Conservation (phyloP, 805 yeast species). For the Wickerhamomyces alni region DNA sequence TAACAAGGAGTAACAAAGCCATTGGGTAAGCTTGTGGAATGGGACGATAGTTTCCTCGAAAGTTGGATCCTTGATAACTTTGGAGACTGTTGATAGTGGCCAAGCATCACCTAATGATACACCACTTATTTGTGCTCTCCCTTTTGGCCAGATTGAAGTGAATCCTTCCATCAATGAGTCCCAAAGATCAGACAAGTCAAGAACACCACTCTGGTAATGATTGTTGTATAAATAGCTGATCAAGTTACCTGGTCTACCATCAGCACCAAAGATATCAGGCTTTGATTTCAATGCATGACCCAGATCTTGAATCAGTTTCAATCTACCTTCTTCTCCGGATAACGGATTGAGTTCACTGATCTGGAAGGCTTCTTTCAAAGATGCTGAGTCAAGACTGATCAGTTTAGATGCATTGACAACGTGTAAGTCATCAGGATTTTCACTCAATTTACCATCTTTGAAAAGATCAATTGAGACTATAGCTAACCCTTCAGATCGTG, state of each 20-base stretch:
- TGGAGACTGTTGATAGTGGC: constrained; percentile 34
- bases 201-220: constrained; percentile 10
- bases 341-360: constrained; percentile 41
- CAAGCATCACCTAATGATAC: constrained; percentile 59
- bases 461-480: constrained; percentile 55
- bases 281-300: constrained; percentile 40
- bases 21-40: constrained; percentile 61
- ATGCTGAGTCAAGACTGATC: constrained; percentile 26
- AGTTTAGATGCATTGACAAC: constrained; percentile 41
- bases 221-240: constrained; percentile 38
- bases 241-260: constrained; percentile 47
- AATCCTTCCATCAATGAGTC: constrained; percentile 48
- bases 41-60: constrained; percentile 42
- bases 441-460: constrained; percentile 39
- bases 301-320: constrained; percentile 37
- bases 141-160: constrained; percentile 56
- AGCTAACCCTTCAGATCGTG: constrained; percentile 60
- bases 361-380: constrained; percentile 41
- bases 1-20: constrained; percentile 58
- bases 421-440: constrained; percentile 27
- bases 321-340: constrained; percentile 51
- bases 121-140: constrained; percentile 46
- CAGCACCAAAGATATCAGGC: constrained; percentile 38
- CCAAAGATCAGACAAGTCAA: constrained; percentile 49
- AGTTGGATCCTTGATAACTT: constrained; percentile 12